Percentiles rank a stretch among this genome's conserved stretches.
phyloP scores from a whole-genome alignment of 2,329 filamentous ascomycete genomes.

The Alternaria sp. region DNA sequence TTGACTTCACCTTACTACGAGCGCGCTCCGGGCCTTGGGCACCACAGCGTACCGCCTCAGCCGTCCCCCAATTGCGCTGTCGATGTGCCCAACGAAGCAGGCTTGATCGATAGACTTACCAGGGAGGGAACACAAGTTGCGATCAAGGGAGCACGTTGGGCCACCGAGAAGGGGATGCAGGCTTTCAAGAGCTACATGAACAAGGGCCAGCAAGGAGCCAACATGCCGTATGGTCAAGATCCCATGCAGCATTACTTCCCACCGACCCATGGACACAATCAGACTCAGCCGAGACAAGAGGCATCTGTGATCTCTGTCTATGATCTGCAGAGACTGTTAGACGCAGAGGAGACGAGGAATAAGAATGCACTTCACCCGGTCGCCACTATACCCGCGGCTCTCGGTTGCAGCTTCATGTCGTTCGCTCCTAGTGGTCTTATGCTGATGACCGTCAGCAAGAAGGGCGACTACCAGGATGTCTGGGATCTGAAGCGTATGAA shows the following conservation, averaged over 20 bases:
- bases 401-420: constrained; percentile 81
- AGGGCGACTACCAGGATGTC: constrained; percentile 81
- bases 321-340: constrained; percentile 68
- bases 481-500: constrained; percentile 75
- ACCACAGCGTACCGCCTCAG: constrained; percentile 71
- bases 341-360: constrained; percentile 55
- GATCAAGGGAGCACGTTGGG: constrained; percentile 76
- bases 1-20: constrained; percentile 58
- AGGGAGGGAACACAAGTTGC: constrained; percentile 80
- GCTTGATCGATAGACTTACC: constrained; percentile 76
- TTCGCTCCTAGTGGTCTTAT: constrained; percentile 76
- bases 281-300: constrained; percentile 61
- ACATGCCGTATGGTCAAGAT: constrained; percentile 36
- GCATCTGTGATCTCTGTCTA: constrained; percentile 77
- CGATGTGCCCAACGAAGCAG: constrained; percentile 74
- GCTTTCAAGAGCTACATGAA: constrained; percentile 85
- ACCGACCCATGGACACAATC: constrained; percentile 73
- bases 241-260: constrained; percentile 67
- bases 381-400: constrained; percentile 72
- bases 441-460: constrained; percentile 79
- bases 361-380: constrained; percentile 64
- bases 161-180: constrained; percentile 77
- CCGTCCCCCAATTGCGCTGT: constrained; percentile 71
- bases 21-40: constrained; percentile 62
- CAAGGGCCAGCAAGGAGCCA: constrained; percentile 36